phyloP scores from a whole-genome alignment of 2,329 filamentous ascomycete genomes.

The Verticillium longisporum region DNA sequence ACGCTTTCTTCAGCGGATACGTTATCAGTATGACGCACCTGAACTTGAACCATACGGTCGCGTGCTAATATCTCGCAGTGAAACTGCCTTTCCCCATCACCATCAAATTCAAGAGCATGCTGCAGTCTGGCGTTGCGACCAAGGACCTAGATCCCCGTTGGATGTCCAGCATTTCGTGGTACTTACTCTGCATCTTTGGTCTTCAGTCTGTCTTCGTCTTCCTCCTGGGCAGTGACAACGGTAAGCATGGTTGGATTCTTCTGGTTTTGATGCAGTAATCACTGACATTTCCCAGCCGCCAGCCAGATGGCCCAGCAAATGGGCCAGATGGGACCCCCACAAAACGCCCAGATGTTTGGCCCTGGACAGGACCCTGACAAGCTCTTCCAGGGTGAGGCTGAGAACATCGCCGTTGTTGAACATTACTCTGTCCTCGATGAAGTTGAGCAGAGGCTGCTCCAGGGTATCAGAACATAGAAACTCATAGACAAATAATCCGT shows the following conservation, averaged over 20 bases:
- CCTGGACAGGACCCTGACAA: conserved; percentile 94
- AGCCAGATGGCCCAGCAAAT: conserved; percentile 91
- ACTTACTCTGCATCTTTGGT: conserved; percentile 95
- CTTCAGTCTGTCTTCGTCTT: conserved; percentile 97
- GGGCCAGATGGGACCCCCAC: conserved; percentile 66
- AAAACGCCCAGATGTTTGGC: conserved; percentile 67
- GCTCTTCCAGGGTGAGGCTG: conserved; percentile 83
- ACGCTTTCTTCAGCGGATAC: conserved; percentile 96
- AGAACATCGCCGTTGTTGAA: conserved; percentile 92
- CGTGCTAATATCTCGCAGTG: conserved; percentile 44
- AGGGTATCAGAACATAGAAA: conserved; percentile 28
- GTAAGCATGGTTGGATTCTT: conserved; percentile 33
- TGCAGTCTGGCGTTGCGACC: conserved; percentile 93
- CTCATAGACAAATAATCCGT: background rate
- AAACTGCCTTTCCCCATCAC: conserved; percentile 97
- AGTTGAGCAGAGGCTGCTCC: conserved; percentile 77
- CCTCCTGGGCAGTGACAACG: conserved; percentile 90
- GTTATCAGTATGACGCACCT: conserved; percentile 64
- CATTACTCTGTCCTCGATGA: conserved; percentile 88
- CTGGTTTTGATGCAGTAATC: background rate
- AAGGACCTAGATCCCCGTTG: conserved; percentile 94
- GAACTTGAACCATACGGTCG: background rate
- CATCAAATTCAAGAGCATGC: conserved; percentile 99
- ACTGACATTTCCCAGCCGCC: conserved; percentile 57
- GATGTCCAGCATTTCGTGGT: conserved; percentile 99